A percentile compares a stretch with the other conserved stretches of the same genome.
Evolutionary conservation across 2,329 filamentous ascomycete genomes (phyloP).

Genomic region (Colletotrichum filicis): DNA sequence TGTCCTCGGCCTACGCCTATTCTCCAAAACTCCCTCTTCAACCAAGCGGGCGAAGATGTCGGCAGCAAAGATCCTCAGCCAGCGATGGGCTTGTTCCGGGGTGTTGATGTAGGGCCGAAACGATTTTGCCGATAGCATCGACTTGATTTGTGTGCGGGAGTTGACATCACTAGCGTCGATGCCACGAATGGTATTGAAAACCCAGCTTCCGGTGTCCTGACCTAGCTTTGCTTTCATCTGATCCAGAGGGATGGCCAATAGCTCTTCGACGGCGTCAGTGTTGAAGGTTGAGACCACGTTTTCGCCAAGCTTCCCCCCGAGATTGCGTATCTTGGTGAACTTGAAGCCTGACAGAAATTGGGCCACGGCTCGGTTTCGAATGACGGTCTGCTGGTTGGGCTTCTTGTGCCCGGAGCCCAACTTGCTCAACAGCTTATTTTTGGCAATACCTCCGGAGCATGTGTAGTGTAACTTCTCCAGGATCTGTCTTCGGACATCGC

Average conservation of each 20-base stretch:
- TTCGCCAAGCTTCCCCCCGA: constrained; percentile 95
- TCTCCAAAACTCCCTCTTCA: constrained; percentile 89
- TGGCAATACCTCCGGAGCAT: constrained; percentile 88
- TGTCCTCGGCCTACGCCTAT: constrained; percentile 86
- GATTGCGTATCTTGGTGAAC: constrained; percentile 92
- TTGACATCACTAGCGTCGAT: constrained; percentile 91
- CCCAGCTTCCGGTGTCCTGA: constrained; percentile 86
- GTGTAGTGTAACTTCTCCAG: constrained; percentile 83
- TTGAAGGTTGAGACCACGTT: constrained; percentile 84
- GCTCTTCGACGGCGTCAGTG: constrained; percentile 81
- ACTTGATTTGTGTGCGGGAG: constrained; percentile 91
- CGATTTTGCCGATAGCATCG: constrained; percentile 96
- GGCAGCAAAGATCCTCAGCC: constrained; percentile 90
- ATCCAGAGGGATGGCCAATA: constrained; percentile 78
- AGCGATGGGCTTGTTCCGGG: constrained; percentile 81
- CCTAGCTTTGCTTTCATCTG: constrained; percentile 82
- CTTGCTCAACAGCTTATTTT: constrained; percentile 96
- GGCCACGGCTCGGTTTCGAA: constrained; percentile 84
- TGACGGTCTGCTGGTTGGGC: constrained; percentile 93
- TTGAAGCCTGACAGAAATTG: constrained; percentile 87
- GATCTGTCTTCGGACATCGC: constrained; percentile 76
- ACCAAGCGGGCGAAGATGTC: constrained; percentile 92
- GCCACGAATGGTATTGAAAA: constrained; percentile 86
- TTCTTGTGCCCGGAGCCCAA: constrained; percentile 92
- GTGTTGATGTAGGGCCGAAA: constrained; percentile 87